Evolutionary conservation across 306 rosid species (phyloP).

Genomic region (Gastrolobium bilobum): DNA sequence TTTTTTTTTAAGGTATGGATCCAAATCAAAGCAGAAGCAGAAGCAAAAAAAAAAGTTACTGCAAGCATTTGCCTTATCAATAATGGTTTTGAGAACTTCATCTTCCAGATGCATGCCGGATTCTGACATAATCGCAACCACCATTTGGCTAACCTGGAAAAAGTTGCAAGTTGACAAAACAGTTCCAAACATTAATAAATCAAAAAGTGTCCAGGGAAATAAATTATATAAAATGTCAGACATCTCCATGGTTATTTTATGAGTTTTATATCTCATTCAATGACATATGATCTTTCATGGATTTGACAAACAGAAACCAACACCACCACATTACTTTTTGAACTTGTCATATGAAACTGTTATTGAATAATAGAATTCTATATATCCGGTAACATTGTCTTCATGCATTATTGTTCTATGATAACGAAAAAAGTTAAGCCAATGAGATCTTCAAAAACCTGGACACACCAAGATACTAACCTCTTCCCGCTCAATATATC

Average conservation of each 20-base stretch:
- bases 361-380: conserved; percentile 25
- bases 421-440: conserved; percentile 24
- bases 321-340: conserved; percentile 28
- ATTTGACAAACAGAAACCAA: conserved; percentile 31
- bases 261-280: conserved; percentile 19
- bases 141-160: conserved; percentile 78
- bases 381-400: no score
- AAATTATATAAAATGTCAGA: conserved; percentile 1
- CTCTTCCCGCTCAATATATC: conserved; percentile 81
- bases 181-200: conserved; percentile 13
- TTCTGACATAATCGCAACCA: conserved; percentile 69
- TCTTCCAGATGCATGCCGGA: conserved; percentile 56
- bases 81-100: conserved; percentile 63
- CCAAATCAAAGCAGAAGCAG: no score
- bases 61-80: conserved; percentile 60
- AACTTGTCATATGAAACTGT: conserved; percentile 13
- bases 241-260: conserved; percentile 10
- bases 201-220: background rate
- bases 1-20: background rate
- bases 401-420: conserved; percentile 34
- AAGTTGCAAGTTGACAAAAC: background rate
- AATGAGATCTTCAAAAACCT: conserved; percentile 28
- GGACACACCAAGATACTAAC: conserved; percentile 54
- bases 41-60: background rate
- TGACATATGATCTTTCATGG: background rate